These are phyloP conservation scores for Eremothecium cymbalariae DNA, from an alignment of 1,139 yeast genomes.

Conservation along the genomic window DNA sequence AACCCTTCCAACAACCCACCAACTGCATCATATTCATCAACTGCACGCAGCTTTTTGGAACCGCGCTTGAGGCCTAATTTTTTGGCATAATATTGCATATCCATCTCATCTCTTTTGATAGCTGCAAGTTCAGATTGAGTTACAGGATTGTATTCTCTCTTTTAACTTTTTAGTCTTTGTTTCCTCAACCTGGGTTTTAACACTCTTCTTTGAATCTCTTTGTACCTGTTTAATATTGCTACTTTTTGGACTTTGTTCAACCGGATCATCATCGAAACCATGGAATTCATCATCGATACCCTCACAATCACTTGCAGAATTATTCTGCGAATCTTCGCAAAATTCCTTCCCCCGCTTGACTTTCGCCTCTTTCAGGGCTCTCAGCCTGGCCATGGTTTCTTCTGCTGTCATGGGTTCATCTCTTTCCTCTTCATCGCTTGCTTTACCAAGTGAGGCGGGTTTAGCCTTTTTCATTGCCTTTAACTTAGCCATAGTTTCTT, in stretches of 20 bases:
- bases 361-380: slow-evolving; percentile 35
- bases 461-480: slow-evolving; percentile 37
- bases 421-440: slow-evolving; percentile 9
- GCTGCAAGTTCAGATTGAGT: slow-evolving; percentile 40
- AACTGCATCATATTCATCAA: slow-evolving; percentile 57
- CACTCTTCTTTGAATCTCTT: neutral
- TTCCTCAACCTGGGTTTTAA: slow-evolving; percentile 7
- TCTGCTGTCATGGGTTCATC: slow-evolving; percentile 19
- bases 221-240: slow-evolving; percentile 6
- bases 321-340: slow-evolving; percentile 2
- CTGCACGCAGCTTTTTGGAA: slow-evolving; percentile 38
- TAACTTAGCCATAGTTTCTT: slow-evolving; percentile 37
- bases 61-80: slow-evolving; percentile 64
- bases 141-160: slow-evolving; percentile 18
- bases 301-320: slow-evolving; percentile 1
- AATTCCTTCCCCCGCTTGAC: neutral
- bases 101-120: slow-evolving; percentile 60
- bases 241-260: slow-evolving; percentile 4
- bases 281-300: slow-evolving; percentile 6
- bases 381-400: slow-evolving; percentile 38
- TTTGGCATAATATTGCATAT: slow-evolving; percentile 75
- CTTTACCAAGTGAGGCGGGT: slow-evolving; percentile 2
- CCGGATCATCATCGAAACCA: slow-evolving; percentile 1
- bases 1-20: slow-evolving; percentile 74
- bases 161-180: slow-evolving; percentile 11